Evolutionary conservation across 1,284 basidiomycete species (phyloP).

Genomic region (Microbotryum lychnidis-dioicae): DNA sequence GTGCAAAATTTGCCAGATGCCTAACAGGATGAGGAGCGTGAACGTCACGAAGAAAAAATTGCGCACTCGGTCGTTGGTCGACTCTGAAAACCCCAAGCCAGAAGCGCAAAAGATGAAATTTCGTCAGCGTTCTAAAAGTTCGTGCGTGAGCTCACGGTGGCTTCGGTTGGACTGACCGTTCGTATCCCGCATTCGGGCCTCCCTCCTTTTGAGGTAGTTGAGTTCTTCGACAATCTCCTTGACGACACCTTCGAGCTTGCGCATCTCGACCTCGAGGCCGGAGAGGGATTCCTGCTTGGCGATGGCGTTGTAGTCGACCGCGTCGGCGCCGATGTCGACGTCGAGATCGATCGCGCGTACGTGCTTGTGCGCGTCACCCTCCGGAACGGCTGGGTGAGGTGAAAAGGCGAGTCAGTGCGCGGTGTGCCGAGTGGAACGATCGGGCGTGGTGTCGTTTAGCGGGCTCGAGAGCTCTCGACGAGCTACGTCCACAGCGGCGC

Average conservation of each 20-base stretch:
- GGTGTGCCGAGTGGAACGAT: not conserved
- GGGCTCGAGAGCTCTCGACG: not conserved
- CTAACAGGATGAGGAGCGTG: slow-evolving; percentile 67
- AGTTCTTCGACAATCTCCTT: slow-evolving; percentile 93
- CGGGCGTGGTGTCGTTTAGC: not conserved
- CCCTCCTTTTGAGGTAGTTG: slow-evolving; percentile 80
- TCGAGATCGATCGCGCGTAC: slow-evolving; percentile 78
- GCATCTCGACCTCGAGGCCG: slow-evolving; percentile 93
- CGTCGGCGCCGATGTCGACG: slow-evolving; percentile 95
- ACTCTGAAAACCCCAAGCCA: slow-evolving; percentile 51
- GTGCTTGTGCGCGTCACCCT: slow-evolving; percentile 47
- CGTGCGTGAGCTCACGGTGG: no score
- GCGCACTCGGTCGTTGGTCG: slow-evolving; percentile 83
- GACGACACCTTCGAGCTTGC: slow-evolving; percentile 87
- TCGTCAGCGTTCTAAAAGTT: not conserved
- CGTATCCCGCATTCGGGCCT: slow-evolving; percentile 81
- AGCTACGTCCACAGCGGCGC: not conserved
- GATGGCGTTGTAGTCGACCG: slow-evolving; percentile 98
- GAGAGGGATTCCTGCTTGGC: slow-evolving; percentile 97
- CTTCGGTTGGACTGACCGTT: slow-evolving; percentile 59
- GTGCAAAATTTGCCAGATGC: slow-evolving; percentile 90
- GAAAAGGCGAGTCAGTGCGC: not conserved
- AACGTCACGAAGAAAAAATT: slow-evolving; percentile 87
- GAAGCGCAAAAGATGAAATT: not conserved
- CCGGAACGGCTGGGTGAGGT: slow-evolving; percentile 44